These are phyloP conservation scores for Rhizopus sp. DNA, from an alignment of 371 early-diverging fungal genomes.

Conservation along the genomic window DNA sequence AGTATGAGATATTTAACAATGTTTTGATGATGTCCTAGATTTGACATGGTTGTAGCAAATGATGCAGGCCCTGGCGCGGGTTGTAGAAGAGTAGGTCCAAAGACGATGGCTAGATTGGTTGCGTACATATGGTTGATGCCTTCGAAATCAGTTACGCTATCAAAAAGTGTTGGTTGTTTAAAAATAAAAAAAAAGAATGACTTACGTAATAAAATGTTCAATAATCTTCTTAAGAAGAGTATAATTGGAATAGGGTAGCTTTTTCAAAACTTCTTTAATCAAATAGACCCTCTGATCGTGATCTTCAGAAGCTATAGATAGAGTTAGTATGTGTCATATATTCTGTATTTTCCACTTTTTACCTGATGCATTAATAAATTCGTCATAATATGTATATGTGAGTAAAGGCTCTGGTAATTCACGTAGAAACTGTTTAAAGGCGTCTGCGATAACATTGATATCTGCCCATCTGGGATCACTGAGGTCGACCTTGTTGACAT, in stretches of 20 bases:
- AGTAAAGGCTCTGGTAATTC: conserved; percentile 93
- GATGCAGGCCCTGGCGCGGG: conserved; percentile 75
- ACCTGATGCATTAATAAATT: conserved; percentile 85
- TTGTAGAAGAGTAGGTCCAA: conserved; percentile 81
- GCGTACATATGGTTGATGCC: conserved; percentile 88
- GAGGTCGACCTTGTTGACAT: conserved; percentile 59
- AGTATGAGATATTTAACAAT: conserved; percentile 81
- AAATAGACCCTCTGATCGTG: conserved; percentile 79
- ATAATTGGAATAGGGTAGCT: conserved; percentile 72
- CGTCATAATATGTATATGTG: conserved; percentile 79
- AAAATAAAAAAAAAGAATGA: not conserved
- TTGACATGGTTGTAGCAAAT: conserved; percentile 79
- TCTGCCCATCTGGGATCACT: conserved; percentile 72
- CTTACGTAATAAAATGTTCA: conserved; percentile 76
- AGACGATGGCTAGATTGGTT: conserved; percentile 84
- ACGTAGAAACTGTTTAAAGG: conserved; percentile 91
- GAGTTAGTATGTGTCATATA: not conserved
- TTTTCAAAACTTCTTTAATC: conserved; percentile 73
- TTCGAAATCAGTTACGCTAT: conserved; percentile 79
- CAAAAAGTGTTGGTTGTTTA: conserved; percentile 2
- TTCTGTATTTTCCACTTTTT: conserved; percentile 9
- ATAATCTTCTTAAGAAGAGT: conserved; percentile 68
- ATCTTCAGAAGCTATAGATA: conserved; percentile 60
- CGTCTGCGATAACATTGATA: conserved; percentile 87
- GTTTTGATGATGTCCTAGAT: conserved; percentile 78